Conservation (phyloP, 345 rosid species). For the Citrus hindsii region DNA sequence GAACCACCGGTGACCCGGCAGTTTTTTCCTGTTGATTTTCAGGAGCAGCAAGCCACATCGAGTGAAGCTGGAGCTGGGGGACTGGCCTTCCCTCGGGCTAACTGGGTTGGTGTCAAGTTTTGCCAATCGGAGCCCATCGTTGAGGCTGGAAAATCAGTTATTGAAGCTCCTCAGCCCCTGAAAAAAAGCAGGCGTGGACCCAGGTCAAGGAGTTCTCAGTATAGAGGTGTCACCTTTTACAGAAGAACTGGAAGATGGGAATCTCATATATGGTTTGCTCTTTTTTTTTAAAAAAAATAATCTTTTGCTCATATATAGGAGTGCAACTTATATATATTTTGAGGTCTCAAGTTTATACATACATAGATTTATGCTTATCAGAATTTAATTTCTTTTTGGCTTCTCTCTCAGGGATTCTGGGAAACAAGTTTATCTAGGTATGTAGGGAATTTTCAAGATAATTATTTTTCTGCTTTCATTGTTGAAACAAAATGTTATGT, state of each 20-base stretch:
- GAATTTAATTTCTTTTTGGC: neutral
- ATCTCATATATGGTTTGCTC: constrained; percentile 86
- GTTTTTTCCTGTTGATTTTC: constrained; percentile 71
- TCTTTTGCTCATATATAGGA: neutral
- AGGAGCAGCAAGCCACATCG: constrained; percentile 25
- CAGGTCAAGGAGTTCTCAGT: constrained; percentile 93
- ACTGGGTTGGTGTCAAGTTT: constrained; percentile 65
- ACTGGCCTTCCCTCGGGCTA: constrained; percentile 51
- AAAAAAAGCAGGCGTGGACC: constrained; percentile 97
- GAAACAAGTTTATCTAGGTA: constrained; percentile 98
- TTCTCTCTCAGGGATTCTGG: constrained; percentile 92
- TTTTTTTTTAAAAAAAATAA: neutral
- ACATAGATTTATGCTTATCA: neutral
- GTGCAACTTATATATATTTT: neutral
- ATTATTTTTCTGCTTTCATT: constrained; percentile 12
- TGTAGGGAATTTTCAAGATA: constrained; percentile 6
- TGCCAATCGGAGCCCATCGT: constrained; percentile 51
- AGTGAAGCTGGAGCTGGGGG: constrained; percentile 26
- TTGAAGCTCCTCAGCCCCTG: constrained; percentile 53
- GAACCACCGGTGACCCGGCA: constrained; percentile 68
- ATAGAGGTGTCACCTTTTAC: constrained; percentile 94
- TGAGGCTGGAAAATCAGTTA: constrained; percentile 27
- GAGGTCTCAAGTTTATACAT: no score
- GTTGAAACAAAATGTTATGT: constrained; percentile 10
- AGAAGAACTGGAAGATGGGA: constrained; percentile 99